These are phyloP conservation scores for Penicillium sp. DNA, from an alignment of 2,329 filamentous ascomycete genomes.

Conservation along the genomic window DNA sequence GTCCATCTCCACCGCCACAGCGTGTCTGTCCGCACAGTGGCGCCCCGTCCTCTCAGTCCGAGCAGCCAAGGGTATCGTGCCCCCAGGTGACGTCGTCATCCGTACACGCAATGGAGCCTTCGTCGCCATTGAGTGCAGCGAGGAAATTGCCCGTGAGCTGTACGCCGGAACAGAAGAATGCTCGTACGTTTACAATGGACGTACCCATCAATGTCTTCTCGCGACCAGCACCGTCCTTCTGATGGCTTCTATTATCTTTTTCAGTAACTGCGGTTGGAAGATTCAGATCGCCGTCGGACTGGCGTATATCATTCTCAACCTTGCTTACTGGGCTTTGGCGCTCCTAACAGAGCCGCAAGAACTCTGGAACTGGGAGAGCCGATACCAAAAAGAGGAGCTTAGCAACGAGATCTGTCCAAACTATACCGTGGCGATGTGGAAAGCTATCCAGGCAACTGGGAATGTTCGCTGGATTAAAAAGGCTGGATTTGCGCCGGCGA, in stretches of 20 bases:
- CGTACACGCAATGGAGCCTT: conserved; percentile 62
- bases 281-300: conserved; percentile 60
- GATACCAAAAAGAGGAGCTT: conserved; percentile 37
- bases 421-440: conserved; percentile 44
- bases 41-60: conserved; percentile 56
- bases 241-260: conserved; percentile 61
- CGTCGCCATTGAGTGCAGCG: conserved; percentile 57
- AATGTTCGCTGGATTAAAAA: conserved; percentile 55
- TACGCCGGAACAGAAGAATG: conserved; percentile 64
- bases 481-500: conserved; percentile 54
- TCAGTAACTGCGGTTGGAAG: conserved; percentile 63
- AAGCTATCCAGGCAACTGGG: conserved; percentile 57
- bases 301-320: conserved; percentile 61
- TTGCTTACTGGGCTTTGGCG: conserved; percentile 59
- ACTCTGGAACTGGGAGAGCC: conserved; percentile 55
- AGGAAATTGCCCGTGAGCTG: conserved; percentile 63
- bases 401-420: background rate
- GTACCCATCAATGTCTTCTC: conserved; percentile 56
- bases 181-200: conserved; percentile 52
- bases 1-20: conserved; percentile 54
- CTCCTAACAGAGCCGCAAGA: conserved; percentile 51
- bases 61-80: conserved; percentile 51
- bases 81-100: conserved; percentile 61
- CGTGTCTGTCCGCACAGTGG: conserved; percentile 62
- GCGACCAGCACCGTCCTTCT: conserved; percentile 59